phyloP scores from a whole-genome alignment of 1,139 yeast genomes.

The Hanseniaspora sp. region DNA sequence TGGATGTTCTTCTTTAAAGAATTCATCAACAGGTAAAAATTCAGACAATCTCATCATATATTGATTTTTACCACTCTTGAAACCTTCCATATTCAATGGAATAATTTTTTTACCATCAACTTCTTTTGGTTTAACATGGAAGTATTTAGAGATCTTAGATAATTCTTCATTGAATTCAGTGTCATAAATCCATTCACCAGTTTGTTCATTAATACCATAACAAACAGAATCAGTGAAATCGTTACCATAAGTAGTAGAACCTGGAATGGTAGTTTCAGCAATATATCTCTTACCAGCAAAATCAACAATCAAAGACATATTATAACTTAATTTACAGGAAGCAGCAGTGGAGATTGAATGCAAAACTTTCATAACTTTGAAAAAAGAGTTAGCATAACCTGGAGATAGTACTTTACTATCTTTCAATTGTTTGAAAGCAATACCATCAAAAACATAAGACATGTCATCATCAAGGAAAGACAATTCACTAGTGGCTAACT shows the following conservation, averaged over 20 bases:
- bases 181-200: conserved; percentile 35
- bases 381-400: conserved; percentile 68
- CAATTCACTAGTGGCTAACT: conserved; percentile 62
- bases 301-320: conserved; percentile 77
- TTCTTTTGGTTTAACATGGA: conserved; percentile 65
- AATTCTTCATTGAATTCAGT: conserved; percentile 44
- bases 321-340: conserved; percentile 39
- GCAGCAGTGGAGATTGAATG: conserved; percentile 57
- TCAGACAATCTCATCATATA: conserved; percentile 72
- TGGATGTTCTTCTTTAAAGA: conserved; percentile 21
- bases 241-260: conserved; percentile 49
- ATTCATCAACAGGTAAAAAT: conserved; percentile 73
- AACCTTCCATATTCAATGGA: conserved; percentile 53
- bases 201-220: conserved; percentile 67
- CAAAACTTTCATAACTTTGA: conserved; percentile 57
- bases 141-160: conserved; percentile 53
- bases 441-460: conserved; percentile 67
- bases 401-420: conserved; percentile 87
- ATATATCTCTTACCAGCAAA: conserved; percentile 78
- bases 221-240: conserved; percentile 32
- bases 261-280: conserved; percentile 97
- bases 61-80: conserved; percentile 74
- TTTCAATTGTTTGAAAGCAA: conserved; percentile 49
- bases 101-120: conserved; percentile 43
- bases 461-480: conserved; percentile 70